Evolutionary conservation across 1,139 yeast genomes (phyloP), one percentile per base, ranked within the genome.

Genomic region (Torulaspora pretoriensis): DNA sequence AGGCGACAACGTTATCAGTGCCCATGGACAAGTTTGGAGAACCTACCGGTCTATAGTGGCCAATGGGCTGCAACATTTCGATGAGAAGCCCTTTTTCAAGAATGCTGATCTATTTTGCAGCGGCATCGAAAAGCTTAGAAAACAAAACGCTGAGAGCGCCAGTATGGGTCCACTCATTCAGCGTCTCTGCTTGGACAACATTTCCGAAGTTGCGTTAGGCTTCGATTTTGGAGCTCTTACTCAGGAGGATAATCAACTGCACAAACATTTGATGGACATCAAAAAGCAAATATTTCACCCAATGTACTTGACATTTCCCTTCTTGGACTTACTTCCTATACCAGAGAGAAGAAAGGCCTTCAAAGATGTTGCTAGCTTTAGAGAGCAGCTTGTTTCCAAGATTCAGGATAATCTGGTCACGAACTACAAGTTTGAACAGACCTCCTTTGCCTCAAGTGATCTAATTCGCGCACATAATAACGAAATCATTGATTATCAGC

Each of bases 1-100:
- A 0, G 85, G 85, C 0, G 83, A 79, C 49, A 80, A 80, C 55
- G 69, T 80, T 2, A 80, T 80, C 24, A 78, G 83, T 53, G 76
- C 83, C 0, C 81, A 78, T 56, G 82, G 82, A 0, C 60, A 62
- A 2, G 57, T 60, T n/a, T 80, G 85, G 85, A 73, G 60, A 49
- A 51, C 62, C 7, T 80, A 77, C 54, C 65, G 85, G 47, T 61
- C 61, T 3, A 58, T 74, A 14, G 57, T 79, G 33, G 72, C 78
- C 3, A 64, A 67, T n/a, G 71, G 78, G 2, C 68, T 80, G 22
- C 81, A 76, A 48, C 74, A 75, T 50, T 81, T 82, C 8, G 68
- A 74, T 27, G 54, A 59, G 2, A 54, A 51, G 0, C 68, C 71
- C 3, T 60, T 75, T n/a, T 46, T 50, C 9, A 47, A 53, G 13